phyloP scores from a whole-genome alignment of 2,329 filamentous ascomycete genomes.

The Cytospora piceae region DNA sequence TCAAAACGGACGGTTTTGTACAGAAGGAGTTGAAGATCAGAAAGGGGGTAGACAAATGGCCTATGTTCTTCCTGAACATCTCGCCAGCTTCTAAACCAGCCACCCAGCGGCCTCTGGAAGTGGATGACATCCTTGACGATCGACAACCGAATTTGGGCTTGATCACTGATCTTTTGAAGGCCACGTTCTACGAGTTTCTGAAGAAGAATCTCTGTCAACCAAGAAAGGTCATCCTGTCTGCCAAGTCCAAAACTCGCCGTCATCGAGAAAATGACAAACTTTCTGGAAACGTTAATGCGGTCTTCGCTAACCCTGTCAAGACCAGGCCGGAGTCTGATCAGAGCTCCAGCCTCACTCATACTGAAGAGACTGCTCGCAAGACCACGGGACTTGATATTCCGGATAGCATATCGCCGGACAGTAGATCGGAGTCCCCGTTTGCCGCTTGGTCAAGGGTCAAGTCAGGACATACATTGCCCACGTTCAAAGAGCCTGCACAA shows the following conservation, averaged over 20 bases:
- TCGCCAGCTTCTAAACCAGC: conserved; percentile 33
- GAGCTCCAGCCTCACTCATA: neutral
- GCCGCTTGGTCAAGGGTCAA: conserved; percentile 44
- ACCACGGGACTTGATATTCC: neutral
- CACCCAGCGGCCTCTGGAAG: conserved; percentile 30
- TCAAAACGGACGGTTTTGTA: conserved; percentile 52
- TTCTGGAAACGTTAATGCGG: neutral
- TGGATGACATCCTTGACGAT: conserved; percentile 50
- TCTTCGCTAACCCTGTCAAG: neutral
- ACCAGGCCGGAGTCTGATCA: neutral
- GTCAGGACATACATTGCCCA: conserved; percentile 34
- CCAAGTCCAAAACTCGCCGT: neutral
- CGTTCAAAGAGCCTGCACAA: conserved; percentile 32
- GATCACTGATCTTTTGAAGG: conserved; percentile 67
- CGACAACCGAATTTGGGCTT: conserved; percentile 54
- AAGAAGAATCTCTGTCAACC: conserved; percentile 72
- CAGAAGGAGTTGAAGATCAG: conserved; percentile 56
- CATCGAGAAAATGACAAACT: neutral
- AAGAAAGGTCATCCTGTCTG: conserved; percentile 31
- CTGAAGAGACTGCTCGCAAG: conserved; percentile 15
- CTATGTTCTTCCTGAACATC: conserved; percentile 85
- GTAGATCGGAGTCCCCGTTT: conserved; percentile 39
- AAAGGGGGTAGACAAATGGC: conserved; percentile 79
- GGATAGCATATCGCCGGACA: conserved; percentile 9
- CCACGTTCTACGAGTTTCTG: conserved; percentile 75